Percentiles rank a stretch among this genome's conserved stretches.
Conservation (phyloP, 805 yeast genomes). For the Yarrowia osloensis region DNA sequence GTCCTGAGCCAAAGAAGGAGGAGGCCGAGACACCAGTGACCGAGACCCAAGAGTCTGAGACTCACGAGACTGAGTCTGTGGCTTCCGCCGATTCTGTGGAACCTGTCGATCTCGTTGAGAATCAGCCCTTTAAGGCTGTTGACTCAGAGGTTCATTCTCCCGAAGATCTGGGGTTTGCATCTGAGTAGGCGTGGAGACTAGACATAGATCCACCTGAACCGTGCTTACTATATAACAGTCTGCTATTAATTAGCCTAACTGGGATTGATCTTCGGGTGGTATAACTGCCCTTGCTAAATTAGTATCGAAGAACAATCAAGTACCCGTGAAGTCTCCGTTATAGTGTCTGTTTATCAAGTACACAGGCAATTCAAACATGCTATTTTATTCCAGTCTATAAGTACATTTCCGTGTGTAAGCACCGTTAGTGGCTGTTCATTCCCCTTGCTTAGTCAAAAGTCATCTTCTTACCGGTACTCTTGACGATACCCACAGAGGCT, state of each 20-base stretch:
- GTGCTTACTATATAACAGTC: no score
- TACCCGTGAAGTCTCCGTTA: no score
- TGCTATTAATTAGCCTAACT: no score
- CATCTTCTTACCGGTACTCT: constrained; percentile 84
- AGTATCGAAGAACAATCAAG: no score
- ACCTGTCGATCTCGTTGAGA: not conserved
- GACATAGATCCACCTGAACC: not conserved
- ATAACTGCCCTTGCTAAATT: no score
- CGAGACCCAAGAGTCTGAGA: not conserved
- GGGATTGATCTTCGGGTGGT: no score
- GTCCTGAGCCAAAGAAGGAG: not conserved
- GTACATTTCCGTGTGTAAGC: not conserved
- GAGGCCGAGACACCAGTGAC: not conserved
- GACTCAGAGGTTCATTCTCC: not conserved
- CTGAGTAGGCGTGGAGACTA: not conserved
- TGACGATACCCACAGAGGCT: constrained; percentile 84
- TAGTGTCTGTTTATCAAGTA: no score
- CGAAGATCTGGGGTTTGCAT: not conserved
- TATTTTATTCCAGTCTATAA: not conserved
- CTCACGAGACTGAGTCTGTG: not conserved
- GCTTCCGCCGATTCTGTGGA: not conserved
- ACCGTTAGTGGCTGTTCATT: not conserved
- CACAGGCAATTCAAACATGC: not conserved
- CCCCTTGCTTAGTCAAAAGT: constrained; percentile 54
- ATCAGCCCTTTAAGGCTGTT: not conserved